Evolutionary conservation across 164 flowering plant genomes (phyloP).

Genomic region (Chloranthus sessilifolius): DNA sequence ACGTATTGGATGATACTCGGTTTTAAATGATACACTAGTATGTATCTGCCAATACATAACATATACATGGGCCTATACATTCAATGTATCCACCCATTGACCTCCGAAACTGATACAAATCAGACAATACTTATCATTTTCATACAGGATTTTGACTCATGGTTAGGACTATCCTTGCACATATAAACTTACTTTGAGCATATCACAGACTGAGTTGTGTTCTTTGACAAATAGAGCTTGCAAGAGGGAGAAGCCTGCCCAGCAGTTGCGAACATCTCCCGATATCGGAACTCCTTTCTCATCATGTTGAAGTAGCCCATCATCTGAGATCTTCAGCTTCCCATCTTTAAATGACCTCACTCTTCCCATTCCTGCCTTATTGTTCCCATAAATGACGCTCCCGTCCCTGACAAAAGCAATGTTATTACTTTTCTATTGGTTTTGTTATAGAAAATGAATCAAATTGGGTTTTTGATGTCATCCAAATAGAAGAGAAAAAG

Average conservation of each 20-base stretch:
- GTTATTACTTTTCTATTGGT: too few relatives aligned
- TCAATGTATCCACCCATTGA: too few relatives aligned
- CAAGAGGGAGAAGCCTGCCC: conserved; percentile 49
- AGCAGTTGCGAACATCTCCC: conserved; percentile 49
- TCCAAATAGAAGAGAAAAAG: not conserved
- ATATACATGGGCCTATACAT: too few relatives aligned
- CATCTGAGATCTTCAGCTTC: conserved; percentile 33
- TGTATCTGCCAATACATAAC: too few relatives aligned
- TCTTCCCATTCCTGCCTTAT: conserved; percentile 26
- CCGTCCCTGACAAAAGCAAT: conserved; percentile 41
- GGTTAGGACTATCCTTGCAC: too few relatives aligned
- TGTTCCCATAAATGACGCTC: conserved; percentile 49
- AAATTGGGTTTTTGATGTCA: too few relatives aligned
- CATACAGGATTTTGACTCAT: too few relatives aligned
- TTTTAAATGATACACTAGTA: too few relatives aligned
- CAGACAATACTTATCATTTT: too few relatives aligned
- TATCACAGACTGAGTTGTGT: conserved; percentile 45
- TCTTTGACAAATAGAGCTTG: conserved; percentile 54
- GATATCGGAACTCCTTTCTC: conserved; percentile 38
- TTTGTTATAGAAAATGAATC: too few relatives aligned
- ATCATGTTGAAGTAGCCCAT: conserved; percentile 44
- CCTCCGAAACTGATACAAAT: too few relatives aligned
- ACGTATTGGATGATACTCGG: too few relatives aligned
- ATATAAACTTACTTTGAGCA: conserved; percentile 37
- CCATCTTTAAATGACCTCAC: conserved; percentile 52